Evolutionary conservation across 306 rosid genomes (phyloP), one percentile per base, ranked within the genome.

Genomic region (Vicia villosa): DNA sequence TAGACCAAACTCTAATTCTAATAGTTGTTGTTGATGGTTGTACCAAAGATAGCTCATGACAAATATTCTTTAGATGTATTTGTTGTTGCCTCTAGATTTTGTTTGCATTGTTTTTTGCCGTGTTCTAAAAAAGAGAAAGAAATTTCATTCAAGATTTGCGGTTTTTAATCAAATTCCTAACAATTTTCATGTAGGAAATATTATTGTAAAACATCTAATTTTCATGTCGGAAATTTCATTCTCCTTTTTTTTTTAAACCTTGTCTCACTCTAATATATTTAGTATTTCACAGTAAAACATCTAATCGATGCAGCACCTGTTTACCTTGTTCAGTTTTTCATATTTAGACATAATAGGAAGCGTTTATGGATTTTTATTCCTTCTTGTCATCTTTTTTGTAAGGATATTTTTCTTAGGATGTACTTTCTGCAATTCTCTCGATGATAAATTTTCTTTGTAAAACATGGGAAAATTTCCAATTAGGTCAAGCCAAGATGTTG

Each of bases 401-500:
- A 8, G 45, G 46, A 24, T 58, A 14, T 68, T 66, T 38, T 19
- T 13, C 16, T 28, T 17, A 42, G 28, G 32, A 20, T 60, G 55
- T 55, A 43, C 16, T 66, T 56, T n/a, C 38, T 66, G 28, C 41
- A 13, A 54, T 63, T 55, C 49, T 55, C 49, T 63, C 72, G 28
- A 8, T 26, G 42, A 54, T 24, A 73, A 26, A 42, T 13, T 19
- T 54, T 55, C 34, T 74, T 43, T 42, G 60, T 66, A 5, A 63
- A 32, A 41, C 55, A 41, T 14, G 10, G 49, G 38, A 11, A 66
- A 43, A 30, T 55, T 66, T 11, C 28, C 34, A 14, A 26, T 26
- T 24, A 57, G 28, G 19, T 57, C 71, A 63, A 63, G 50, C 66
- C 73, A 54, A 41, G 78, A 64, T 66, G 49, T 14, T 57, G 54